Evolutionary conservation across 768 basidiomycete species (phyloP).

Genomic region (Panus rudis): DNA sequence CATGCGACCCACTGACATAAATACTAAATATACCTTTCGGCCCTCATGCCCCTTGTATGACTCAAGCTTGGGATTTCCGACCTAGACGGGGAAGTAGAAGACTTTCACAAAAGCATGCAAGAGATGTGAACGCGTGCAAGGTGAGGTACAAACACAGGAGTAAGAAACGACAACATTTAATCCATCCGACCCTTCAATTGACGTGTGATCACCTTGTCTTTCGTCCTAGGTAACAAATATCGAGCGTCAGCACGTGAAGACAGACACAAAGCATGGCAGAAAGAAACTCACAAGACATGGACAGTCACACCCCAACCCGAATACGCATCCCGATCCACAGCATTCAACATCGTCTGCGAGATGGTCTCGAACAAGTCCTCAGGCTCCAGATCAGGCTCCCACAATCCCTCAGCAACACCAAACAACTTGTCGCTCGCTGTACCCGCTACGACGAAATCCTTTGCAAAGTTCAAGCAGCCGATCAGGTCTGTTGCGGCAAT

Average conservation of each 20-base stretch:
- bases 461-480: constrained; percentile 87
- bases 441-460: constrained; percentile 95
- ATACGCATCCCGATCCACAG: constrained; percentile 92
- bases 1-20: neutral
- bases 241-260: constrained; percentile 3
- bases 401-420: constrained; percentile 96
- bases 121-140: neutral
- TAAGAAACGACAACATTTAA: constrained; percentile 28
- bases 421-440: constrained; percentile 89
- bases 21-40: too few relatives aligned
- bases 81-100: constrained; percentile 4
- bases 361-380: constrained; percentile 99
- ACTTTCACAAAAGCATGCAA: constrained; percentile 4
- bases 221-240: constrained; percentile 40
- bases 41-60: too few relatives aligned
- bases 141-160: constrained; percentile 5
- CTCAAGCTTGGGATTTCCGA: too few relatives aligned
- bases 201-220: constrained; percentile 73
- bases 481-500: constrained; percentile 94
- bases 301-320: constrained; percentile 97
- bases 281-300: constrained; percentile 77
- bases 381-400: constrained; percentile 95
- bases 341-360: constrained; percentile 90
- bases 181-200: constrained; percentile 92
- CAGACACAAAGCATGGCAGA: neutral